Conservation (phyloP, 805 yeast genomes). For the Ascoidea tarda region DNA sequence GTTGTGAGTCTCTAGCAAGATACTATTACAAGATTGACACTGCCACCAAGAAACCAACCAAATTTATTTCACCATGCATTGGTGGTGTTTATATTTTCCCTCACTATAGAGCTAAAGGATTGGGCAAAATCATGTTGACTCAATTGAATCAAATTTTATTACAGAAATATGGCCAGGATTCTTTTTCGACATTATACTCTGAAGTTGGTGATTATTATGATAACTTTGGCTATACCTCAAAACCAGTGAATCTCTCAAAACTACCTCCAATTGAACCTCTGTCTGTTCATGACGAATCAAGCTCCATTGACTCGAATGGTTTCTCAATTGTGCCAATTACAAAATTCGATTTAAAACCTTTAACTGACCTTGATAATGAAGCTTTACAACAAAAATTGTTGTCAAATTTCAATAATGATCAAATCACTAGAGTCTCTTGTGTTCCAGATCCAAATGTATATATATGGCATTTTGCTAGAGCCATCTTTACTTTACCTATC, state of each 20-base stretch:
- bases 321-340: too few species aligned
- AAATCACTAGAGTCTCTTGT: conserved; percentile 8
- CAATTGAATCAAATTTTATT: conserved; percentile 9
- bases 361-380: background rate
- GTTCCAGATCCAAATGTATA: conserved; percentile 10
- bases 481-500: conserved; percentile 7
- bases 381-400: background rate
- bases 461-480: conserved; percentile 17
- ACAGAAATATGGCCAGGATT: conserved; percentile 8
- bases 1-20: background rate
- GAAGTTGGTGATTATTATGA: conserved; percentile 31
- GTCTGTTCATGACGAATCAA: too few species aligned
- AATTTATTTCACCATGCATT: conserved; percentile 11
- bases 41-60: too few species aligned
- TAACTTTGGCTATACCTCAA: conserved; percentile 25
- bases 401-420: background rate
- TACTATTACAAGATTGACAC: background rate
- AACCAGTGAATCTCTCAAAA: background rate
- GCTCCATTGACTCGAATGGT: too few species aligned
- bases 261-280: too few species aligned
- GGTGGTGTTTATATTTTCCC: conserved; percentile 20
- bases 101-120: conserved; percentile 16
- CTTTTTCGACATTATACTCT: conserved; percentile 23
- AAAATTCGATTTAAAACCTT: background rate
- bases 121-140: conserved; percentile 15